Evolutionary conservation across 1,284 basidiomycete genomes (phyloP).

Genomic region (Papiliotrema terrestris): DNA sequence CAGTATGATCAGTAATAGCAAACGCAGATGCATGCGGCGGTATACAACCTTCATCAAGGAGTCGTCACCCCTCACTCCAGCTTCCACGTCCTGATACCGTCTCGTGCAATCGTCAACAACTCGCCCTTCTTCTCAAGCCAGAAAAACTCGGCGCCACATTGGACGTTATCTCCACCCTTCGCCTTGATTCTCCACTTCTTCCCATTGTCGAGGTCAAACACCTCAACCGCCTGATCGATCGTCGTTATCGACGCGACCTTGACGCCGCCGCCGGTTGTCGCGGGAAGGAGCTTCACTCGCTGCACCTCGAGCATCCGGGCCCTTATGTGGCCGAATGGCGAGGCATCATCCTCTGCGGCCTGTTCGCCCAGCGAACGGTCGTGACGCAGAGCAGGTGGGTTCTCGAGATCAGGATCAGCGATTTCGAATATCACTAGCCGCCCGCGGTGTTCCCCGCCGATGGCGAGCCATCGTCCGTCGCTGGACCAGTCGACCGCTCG

Average conservation of each 20-base stretch:
- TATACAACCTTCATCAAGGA: too few relatives aligned
- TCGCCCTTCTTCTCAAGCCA: too few relatives aligned
- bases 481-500: not conserved
- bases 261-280: not conserved
- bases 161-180: too few relatives aligned
- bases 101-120: too few relatives aligned
- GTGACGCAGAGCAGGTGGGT: not conserved
- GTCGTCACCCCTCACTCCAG: too few relatives aligned
- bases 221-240: slow-evolving; percentile 4
- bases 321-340: not conserved
- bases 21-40: too few relatives aligned
- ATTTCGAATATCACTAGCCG: not conserved
- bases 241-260: not conserved
- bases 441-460: not conserved
- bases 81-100: too few relatives aligned
- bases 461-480: not conserved
- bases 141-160: too few relatives aligned
- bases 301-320: not conserved
- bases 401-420: not conserved
- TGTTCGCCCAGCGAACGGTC: not conserved
- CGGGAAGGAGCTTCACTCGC: not conserved
- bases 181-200: not conserved
- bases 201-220: slow-evolving; percentile 1
- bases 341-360: not conserved
- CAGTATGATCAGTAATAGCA: too few relatives aligned